These are phyloP conservation scores for Heritiera fomes DNA, from an alignment of 345 rosid species.

Conservation along the genomic window DNA sequence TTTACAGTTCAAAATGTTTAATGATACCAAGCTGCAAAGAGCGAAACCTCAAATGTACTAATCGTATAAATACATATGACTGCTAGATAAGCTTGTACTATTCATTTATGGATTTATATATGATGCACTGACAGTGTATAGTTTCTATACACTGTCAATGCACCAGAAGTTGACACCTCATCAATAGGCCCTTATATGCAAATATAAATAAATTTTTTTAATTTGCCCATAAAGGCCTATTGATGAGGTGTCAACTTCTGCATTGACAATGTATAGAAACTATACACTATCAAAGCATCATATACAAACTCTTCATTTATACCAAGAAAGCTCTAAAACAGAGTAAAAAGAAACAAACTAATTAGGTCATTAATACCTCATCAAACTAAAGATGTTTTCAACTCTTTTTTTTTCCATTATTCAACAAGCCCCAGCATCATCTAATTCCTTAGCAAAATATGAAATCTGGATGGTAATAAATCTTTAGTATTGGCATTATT, in stretches of 20 bases:
- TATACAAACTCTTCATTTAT: not conserved
- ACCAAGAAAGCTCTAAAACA: conserved; percentile 9
- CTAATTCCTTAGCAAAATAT: not conserved
- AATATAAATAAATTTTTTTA: no score
- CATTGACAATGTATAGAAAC: no score
- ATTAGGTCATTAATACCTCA: not conserved
- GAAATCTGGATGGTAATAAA: not conserved
- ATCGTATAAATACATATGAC: not conserved
- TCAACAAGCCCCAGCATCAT: not conserved
- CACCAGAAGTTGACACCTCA: no score
- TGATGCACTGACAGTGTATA: no score
- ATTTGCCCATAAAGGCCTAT: no score
- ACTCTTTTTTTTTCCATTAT: not conserved
- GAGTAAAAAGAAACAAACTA: not conserved
- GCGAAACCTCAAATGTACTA: not conserved
- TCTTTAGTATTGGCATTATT: not conserved
- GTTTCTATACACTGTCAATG: no score
- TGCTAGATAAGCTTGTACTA: not conserved
- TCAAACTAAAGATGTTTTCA: not conserved
- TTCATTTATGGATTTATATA: no score
- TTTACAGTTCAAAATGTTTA: not conserved
- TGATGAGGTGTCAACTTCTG: no score
- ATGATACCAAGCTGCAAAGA: not conserved
- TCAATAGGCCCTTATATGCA: no score
- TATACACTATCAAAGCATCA: no score